Conservation (phyloP, 495 filamentous ascomycete genomes). For the Trypethelium eluteriae region DNA sequence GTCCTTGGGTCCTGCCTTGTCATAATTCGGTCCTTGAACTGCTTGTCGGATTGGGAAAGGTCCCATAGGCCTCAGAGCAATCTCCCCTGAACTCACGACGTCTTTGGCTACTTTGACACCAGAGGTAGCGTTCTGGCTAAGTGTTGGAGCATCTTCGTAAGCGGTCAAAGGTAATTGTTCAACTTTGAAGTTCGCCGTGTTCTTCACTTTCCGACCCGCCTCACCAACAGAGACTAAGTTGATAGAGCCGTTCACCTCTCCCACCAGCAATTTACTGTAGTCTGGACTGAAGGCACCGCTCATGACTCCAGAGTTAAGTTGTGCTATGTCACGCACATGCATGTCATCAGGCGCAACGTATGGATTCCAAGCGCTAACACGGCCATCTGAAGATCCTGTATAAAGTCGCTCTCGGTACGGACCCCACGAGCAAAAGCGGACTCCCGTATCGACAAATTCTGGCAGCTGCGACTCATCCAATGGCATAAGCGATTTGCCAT, state of each 20-base stretch:
- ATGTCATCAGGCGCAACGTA: conserved; percentile 50
- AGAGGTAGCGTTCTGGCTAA: not conserved
- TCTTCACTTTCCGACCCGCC: conserved; percentile 17
- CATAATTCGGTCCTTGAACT: conserved; percentile 33
- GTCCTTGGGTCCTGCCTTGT: not conserved
- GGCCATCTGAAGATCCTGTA: conserved; percentile 84
- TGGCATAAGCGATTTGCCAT: conserved; percentile 61
- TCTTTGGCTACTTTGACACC: conserved; percentile 17
- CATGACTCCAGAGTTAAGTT: conserved; percentile 48
- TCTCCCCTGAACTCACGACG: conserved; percentile 22
- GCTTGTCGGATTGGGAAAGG: conserved; percentile 33
- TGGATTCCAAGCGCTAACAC: conserved; percentile 81
- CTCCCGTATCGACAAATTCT: conserved; percentile 69
- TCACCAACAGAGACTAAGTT: conserved; percentile 48
- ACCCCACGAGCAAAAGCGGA: conserved; percentile 77
- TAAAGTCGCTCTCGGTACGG: conserved; percentile 61
- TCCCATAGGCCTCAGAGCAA: conserved; percentile 29
- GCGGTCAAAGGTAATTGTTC: conserved; percentile 14
- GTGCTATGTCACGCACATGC: conserved; percentile 53
- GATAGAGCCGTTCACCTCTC: conserved; percentile 66
- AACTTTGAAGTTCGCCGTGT: conserved; percentile 23
- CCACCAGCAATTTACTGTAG: conserved; percentile 60
- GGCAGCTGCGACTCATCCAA: conserved; percentile 47
- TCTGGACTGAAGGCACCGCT: conserved; percentile 68
- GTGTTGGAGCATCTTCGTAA: not conserved